Evolutionary conservation across 495 filamentous ascomycete species (phyloP), one percentile per base, ranked within the genome.

Genomic region (Halenospora varia): DNA sequence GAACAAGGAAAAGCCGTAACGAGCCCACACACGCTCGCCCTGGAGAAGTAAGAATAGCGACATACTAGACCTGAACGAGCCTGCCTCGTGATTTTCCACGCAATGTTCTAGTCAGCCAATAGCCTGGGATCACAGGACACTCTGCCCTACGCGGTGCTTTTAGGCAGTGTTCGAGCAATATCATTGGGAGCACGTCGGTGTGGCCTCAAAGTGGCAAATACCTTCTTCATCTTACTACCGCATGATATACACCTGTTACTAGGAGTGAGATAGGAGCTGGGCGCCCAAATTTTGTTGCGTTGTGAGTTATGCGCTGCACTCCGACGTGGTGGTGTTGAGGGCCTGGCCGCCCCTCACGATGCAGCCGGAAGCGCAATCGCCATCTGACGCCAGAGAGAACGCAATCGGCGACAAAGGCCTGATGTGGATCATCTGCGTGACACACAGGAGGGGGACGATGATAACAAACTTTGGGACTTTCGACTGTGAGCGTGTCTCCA

Each of bases 71-170:
- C 26, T 11, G 29, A 45, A 57, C 29, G 41, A 45, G 41, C 0
- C 10, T 41, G 26, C 60, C 60, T 62, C 60, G 60, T 62, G 60
- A 62, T 62, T 57, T 10, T 54, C 35, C 39, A 42, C 41, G 25
- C 57, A 60, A 26, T 26, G 26, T 19, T 45, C 39, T 41, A 13
- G 45, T 23, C 47, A 53, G 53, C 59, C 59, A 62, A 62, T 62
- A 49, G 55, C 45, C 49, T 49, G 51, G 49, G 49, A 35, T 62
- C 55, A 57, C 60, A 51, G 47, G 60, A 25, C 35, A 45, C 29
- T n/a, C 49, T 61, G 58, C 52, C 55, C 26, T 56, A 20, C 39
- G 49, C 17, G 22, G 54, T 51, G 6, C 54, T n/a, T 62, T 62
- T 62, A 53, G 59, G 48, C 59, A 62, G 6, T 23, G 53, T 26